Evolutionary conservation across 2,329 filamentous ascomycete genomes (phyloP).

Genomic region (Tricladium varicosporioides): DNA sequence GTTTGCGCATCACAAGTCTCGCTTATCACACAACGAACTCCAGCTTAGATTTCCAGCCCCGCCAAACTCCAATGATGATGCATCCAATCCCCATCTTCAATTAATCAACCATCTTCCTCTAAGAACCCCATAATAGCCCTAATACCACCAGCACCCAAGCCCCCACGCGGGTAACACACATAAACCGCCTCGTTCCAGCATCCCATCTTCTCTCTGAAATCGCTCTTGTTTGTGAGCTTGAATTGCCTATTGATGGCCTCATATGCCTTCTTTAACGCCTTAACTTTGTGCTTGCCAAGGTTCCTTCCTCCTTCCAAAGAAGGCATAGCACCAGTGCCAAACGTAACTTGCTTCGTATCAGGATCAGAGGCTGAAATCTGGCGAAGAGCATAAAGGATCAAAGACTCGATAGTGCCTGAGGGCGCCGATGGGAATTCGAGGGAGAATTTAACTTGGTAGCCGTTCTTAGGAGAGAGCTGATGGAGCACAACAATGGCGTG

Average conservation of each 20-base stretch:
- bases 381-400: conserved; percentile 69
- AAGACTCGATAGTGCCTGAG: conserved; percentile 82
- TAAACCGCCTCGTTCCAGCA: conserved; percentile 81
- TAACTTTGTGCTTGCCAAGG: conserved; percentile 75
- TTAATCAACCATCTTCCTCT: conserved; percentile 55
- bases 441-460: conserved; percentile 96
- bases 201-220: conserved; percentile 89
- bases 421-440: conserved; percentile 86
- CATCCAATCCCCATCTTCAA: no score
- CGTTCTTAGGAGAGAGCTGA: conserved; percentile 75
- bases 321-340: conserved; percentile 77
- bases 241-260: conserved; percentile 78
- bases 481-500: conserved; percentile 78
- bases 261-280: conserved; percentile 80
- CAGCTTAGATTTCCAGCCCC: no score
- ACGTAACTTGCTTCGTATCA: conserved; percentile 71
- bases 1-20: no score
- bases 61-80: no score
- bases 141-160: conserved; percentile 77
- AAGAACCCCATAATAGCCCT: conserved; percentile 90
- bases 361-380: conserved; percentile 49
- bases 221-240: conserved; percentile 77
- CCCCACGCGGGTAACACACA: conserved; percentile 85
- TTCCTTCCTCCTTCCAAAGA: conserved; percentile 78
- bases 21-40: no score